Base-by-base conservation (phyloP, 768 basidiomycete genomes). In the Boletus sp. region DNA sequence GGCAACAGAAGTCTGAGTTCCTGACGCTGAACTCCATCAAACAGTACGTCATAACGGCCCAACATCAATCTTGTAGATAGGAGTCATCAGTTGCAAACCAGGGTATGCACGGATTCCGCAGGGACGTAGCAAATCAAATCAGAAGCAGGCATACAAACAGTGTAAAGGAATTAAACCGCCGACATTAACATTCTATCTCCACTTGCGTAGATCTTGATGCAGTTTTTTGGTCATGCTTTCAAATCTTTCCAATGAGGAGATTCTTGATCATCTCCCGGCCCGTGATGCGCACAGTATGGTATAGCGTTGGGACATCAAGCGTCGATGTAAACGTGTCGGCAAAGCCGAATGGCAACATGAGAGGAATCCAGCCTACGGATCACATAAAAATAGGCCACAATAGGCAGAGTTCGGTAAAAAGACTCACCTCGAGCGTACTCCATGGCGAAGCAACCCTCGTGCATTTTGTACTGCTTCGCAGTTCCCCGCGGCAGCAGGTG, bases 381-480 rank as follows among this genome's bases (percentile, higher is more conserved):
- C 44, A 47, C 52, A 35, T 55, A 14, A 11, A 52, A 40, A 33
- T 28, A 29, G 46, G 40, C 11, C 47, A 32, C 28, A 30, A 45
- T 32, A 20, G 7, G 33, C 28, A 40, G 10, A 47, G 46, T 29
- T 48, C 35, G 7, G n/a, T 7, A 48, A 37, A 44, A 55, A 15
- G 81, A 48, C 56, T 39, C 63, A 94, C 96, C 96, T 71, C 89
- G 74, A 41, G 95, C 96, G 64, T 96, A 94, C 73, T 99, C 97
- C 61, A 99, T 75, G 8, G 97, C 97, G 71, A 92, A 98, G 70
- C 92, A 96, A 14, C 93, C 94, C 57, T 94, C 83, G 67, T 92
- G 92, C 90, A 98, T 95, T 73, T 95, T 96, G 76, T 98, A 98
- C 73, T 99, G 97, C 78, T 97, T 98, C 54, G 85, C 88, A 3